phyloP scores from a whole-genome alignment of 306 rosid species.

The Cucurbita argyrosperma region DNA sequence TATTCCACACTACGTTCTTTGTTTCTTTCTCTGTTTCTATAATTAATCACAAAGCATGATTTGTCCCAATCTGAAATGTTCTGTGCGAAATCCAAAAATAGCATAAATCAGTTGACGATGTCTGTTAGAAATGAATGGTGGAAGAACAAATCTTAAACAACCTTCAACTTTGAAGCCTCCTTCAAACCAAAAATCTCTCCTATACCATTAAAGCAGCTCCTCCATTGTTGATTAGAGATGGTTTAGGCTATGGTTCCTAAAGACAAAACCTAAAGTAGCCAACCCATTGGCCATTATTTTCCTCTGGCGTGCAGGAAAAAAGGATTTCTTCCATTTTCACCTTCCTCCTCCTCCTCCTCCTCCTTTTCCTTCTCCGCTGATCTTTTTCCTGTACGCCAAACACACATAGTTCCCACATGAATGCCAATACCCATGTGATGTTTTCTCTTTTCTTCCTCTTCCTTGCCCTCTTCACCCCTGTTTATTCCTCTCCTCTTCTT shows the following conservation, averaged over 20 bases:
- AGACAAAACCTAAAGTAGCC: constrained; percentile 1
- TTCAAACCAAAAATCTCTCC: constrained; percentile 2
- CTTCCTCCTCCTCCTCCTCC: background rate
- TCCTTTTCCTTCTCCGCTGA: background rate
- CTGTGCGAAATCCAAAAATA: background rate
- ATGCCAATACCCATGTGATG: constrained; percentile 3
- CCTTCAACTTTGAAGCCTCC: background rate
- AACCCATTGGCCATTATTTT: background rate
- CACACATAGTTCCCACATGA: constrained; percentile 14
- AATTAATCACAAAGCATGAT: too few species aligned
- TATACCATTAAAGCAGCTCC: constrained; percentile 2
- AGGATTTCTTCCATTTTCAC: background rate
- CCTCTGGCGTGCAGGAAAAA: constrained; percentile 33
- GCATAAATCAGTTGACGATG: background rate
- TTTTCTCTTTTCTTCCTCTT: constrained; percentile 8
- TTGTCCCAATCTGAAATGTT: background rate
- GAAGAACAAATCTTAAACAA: background rate
- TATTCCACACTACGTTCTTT: too few species aligned
- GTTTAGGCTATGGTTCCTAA: constrained; percentile 7
- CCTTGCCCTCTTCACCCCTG: background rate
- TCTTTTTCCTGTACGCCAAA: constrained; percentile 44
- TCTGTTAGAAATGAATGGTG: background rate
- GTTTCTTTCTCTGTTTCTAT: too few species aligned
- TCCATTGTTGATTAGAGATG: constrained; percentile 17
- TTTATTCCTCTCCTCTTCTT: background rate